Evolutionary conservation across 1,139 yeast genomes (phyloP).

Genomic region (Meyerozyma elateridarum): DNA sequence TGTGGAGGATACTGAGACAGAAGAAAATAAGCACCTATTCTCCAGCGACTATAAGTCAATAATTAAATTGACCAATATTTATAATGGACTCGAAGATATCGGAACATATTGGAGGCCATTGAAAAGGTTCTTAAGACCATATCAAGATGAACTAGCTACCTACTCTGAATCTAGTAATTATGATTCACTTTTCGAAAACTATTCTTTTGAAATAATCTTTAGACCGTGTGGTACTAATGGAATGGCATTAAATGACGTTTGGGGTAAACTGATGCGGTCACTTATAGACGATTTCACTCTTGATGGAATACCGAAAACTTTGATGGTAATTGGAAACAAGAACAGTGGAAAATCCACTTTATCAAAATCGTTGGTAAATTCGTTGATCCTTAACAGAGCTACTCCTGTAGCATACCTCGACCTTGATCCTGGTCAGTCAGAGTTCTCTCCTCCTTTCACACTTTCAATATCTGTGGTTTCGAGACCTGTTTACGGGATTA

Average conservation of each 20-base stretch:
- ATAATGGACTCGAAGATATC: constrained; percentile 45
- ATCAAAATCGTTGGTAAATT: constrained; percentile 51
- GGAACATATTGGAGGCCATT: constrained; percentile 47
- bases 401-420: constrained; percentile 51
- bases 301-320: constrained; percentile 13
- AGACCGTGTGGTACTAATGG: constrained; percentile 26
- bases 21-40: constrained; percentile 30
- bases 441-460: constrained; percentile 67
- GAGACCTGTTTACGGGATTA: constrained; percentile 25
- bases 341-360: constrained; percentile 85
- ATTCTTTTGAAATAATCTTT: constrained; percentile 36
- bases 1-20: constrained; percentile 19
- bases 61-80: constrained; percentile 30
- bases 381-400: constrained; percentile 18
- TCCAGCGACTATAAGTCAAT: constrained; percentile 39
- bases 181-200: constrained; percentile 16
- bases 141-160: too few relatives aligned
- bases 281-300: constrained; percentile 8
- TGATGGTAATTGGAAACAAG: constrained; percentile 46
- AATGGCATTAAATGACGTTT: constrained; percentile 16
- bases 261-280: constrained; percentile 14
- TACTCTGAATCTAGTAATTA: constrained; percentile 15
- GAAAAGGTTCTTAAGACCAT: constrained; percentile 40
- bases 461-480: constrained; percentile 40
- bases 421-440: constrained; percentile 91